Conservation (phyloP, 345 rosid species). For the Eucalyptus melliodora region DNA sequence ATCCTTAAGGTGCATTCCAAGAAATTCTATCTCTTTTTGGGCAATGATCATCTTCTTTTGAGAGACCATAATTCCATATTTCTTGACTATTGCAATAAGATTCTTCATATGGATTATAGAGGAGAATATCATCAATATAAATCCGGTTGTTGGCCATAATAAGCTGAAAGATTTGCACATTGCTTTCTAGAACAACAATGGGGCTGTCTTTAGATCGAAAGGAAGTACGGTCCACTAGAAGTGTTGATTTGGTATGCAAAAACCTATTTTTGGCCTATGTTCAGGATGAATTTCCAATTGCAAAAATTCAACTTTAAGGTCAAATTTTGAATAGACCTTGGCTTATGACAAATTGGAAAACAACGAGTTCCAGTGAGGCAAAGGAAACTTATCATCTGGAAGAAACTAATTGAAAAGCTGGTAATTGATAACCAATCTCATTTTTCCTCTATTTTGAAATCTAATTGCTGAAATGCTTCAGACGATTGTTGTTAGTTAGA, state of each 20-base stretch:
- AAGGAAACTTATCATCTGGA: neutral
- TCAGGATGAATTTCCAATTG: neutral
- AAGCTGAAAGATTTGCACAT: neutral
- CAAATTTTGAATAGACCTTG: neutral
- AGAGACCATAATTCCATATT: too few species aligned
- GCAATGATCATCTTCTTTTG: too few species aligned
- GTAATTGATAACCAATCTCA: neutral
- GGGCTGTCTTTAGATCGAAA: neutral
- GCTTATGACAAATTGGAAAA: neutral
- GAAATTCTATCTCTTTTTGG: too few species aligned
- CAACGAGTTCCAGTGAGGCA: neutral
- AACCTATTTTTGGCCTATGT: neutral
- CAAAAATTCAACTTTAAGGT: neutral
- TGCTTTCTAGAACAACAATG: neutral
- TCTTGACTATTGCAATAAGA: too few species aligned
- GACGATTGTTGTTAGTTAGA: neutral
- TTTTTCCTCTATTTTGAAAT: neutral
- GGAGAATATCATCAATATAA: too few species aligned
- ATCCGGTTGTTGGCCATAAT: too few species aligned
- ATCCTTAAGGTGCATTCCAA: too few species aligned
- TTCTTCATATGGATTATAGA: too few species aligned
- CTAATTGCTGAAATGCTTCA: neutral
- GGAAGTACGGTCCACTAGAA: neutral
- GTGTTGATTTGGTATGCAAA: neutral
- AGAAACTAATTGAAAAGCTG: neutral